Evolutionary conservation across 768 basidiomycete genomes (phyloP).

Genomic region (Macrocybe gigantea): DNA sequence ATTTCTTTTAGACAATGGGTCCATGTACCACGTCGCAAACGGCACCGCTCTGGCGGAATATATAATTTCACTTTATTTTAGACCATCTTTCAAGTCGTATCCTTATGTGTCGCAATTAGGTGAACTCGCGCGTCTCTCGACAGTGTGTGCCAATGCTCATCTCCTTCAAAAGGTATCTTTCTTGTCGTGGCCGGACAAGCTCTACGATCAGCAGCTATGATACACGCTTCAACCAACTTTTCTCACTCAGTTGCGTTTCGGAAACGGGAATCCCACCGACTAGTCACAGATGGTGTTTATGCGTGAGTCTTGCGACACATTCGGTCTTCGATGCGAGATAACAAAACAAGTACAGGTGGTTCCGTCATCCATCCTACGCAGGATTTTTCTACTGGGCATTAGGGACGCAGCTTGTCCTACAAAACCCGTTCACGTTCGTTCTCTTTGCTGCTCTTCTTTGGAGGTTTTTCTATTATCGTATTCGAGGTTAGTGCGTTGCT

Average conservation of each 20-base stretch:
- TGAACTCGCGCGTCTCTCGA: constrained; percentile 19
- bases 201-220: constrained; percentile 90
- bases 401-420: constrained; percentile 87
- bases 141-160: not conserved
- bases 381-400: constrained; percentile 99
- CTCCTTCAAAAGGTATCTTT: constrained; percentile 44
- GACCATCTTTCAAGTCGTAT: constrained; percentile 55
- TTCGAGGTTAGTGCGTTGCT: constrained; percentile 50
- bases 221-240: constrained; percentile 90
- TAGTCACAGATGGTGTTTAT: constrained; percentile 90
- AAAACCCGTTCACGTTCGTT: constrained; percentile 73
- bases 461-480: constrained; percentile 83
- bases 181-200: constrained; percentile 67
- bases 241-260: constrained; percentile 80
- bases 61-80: constrained; percentile 60
- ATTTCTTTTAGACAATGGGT: constrained; percentile 88
- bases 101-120: constrained; percentile 58
- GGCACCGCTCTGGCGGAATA: constrained; percentile 75
- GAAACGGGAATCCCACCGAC: constrained; percentile 66
- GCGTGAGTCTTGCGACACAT: constrained; percentile 42
- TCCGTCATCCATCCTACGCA: constrained; percentile 92
- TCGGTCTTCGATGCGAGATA: not conserved
- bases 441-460: constrained; percentile 67
- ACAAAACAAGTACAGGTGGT: constrained; percentile 45
- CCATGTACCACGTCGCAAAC: constrained; percentile 82